Conservation (phyloP, 2,329 filamentous ascomycete species). For the Colletotrichum sp. region DNA sequence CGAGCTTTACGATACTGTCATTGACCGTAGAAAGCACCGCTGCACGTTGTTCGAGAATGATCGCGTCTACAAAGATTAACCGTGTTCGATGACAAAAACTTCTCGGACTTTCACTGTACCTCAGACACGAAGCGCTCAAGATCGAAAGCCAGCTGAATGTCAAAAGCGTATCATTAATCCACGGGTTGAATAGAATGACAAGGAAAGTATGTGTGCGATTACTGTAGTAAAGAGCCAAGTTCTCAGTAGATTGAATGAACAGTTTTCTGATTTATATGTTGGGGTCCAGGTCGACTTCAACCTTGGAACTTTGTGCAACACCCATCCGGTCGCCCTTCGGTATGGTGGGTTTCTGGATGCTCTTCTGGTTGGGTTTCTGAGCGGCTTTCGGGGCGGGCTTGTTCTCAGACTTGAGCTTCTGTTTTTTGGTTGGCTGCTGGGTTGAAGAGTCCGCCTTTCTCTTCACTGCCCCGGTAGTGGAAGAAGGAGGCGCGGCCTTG, state of each 20-base stretch:
- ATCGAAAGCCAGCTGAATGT: neutral
- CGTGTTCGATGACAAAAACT: neutral
- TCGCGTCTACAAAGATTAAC: neutral
- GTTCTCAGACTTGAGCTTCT: constrained; percentile 25
- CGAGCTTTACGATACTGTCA: neutral
- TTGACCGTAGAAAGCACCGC: neutral
- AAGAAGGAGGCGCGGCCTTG: constrained; percentile 47
- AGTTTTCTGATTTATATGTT: neutral
- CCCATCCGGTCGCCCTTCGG: constrained; percentile 56
- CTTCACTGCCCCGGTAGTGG: constrained; percentile 35
- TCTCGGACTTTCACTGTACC: neutral
- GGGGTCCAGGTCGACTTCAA: constrained; percentile 40
- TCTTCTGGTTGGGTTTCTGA: constrained; percentile 18
- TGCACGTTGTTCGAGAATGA: neutral
- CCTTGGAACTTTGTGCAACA: constrained; percentile 54
- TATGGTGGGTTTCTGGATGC: constrained; percentile 17
- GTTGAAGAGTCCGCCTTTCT: constrained; percentile 43
- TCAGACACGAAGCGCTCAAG: neutral
- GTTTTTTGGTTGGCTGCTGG: constrained; percentile 32
- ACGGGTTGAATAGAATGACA: neutral
- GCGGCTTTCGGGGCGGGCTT: constrained; percentile 17
- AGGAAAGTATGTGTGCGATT: fast-evolving
- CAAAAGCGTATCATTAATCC: fast-evolving
- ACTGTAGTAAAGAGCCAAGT: neutral
- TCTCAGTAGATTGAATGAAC: neutral